These are phyloP conservation scores for Rosa lucieae DNA, from an alignment of 306 rosid genomes.

Conservation along the genomic window DNA sequence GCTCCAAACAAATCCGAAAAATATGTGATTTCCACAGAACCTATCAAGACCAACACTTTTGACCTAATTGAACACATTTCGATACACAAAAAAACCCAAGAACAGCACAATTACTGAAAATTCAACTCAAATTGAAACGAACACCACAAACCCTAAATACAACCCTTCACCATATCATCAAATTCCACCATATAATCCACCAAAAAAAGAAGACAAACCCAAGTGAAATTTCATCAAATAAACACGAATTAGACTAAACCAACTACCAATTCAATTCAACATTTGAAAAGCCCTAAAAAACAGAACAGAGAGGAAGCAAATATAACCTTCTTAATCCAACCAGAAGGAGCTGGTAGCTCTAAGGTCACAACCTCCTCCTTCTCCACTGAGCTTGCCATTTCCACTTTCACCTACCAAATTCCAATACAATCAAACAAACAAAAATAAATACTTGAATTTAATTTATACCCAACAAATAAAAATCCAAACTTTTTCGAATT, in stretches of 20 bases:
- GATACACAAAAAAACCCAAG: not conserved
- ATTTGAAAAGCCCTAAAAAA: not conserved
- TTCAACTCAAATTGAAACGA: slow-evolving; percentile 27
- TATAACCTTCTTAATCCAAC: slow-evolving; percentile 87
- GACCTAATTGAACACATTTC: not conserved
- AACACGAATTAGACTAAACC: slow-evolving; percentile 17
- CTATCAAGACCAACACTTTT: not conserved
- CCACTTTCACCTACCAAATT: slow-evolving; percentile 48
- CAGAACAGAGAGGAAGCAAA: slow-evolving; percentile 1
- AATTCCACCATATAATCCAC: slow-evolving; percentile 32
- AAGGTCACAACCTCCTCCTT: slow-evolving; percentile 73
- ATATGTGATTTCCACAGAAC: slow-evolving; percentile 3
- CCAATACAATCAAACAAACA: not conserved
- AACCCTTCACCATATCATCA: slow-evolving; percentile 21
- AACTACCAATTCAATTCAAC: slow-evolving; percentile 21
- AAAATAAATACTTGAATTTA: not conserved
- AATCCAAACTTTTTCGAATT: not conserved
- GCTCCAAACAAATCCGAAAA: not conserved
- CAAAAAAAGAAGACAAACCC: slow-evolving; percentile 14
- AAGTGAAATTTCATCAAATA: slow-evolving; percentile 14
- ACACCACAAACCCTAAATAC: slow-evolving; percentile 43
- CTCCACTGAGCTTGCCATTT: slow-evolving; percentile 84
- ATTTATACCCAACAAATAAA: not conserved
- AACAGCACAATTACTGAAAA: not conserved
- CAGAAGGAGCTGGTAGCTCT: slow-evolving; percentile 95